Base-by-base conservation (phyloP, 441 rosid species). In the Erysimum cheiri region DNA sequence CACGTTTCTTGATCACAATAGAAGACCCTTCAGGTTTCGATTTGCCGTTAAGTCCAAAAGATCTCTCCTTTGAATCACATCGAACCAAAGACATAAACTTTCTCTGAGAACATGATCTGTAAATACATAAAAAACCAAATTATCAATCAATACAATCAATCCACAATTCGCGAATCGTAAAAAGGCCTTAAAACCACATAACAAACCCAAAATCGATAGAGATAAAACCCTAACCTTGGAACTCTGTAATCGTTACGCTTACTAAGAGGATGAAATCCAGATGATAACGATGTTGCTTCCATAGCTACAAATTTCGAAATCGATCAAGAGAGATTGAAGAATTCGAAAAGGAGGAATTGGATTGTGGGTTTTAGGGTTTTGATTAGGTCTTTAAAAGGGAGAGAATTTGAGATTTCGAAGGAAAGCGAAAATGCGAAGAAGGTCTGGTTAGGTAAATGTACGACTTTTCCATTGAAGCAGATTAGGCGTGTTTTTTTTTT, bases 401-500 rank as follows among this genome's bases (percentile, higher is more conserved):
- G 31, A 17, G n/a, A 31, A 14, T 8, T 13, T 1, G 37, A 41
- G 46, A 50, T 33, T 32, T n/a, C 2, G 15, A 26, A 32, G 56
- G 52, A 54, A 10, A 22, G 71, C 11, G 77, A 50, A 73, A n/a
- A 65, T 40, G 70, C 77, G 68, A 26, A 60, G 77, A 67, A 73
- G 52, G 72, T 43, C 48, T 35, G 15, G 61, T 58, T 60, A 53
- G 73, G 69, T 50, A 48, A 48, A 19, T 24, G 58, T 26, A 43
- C 0, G 77, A 73, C 67, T 67, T 67, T 73, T 73, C 68, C 73
- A 74, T 53, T 74, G 69, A 39, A 67, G 77, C 48, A 50, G 60
- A 4, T 47, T 2, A 13, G 11, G 50, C 44, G 71, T 72, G 70
- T n/a, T n/a, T n/a, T n/a, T n/a, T n/a, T n/a, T n/a, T n/a, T 64